Base-by-base conservation (phyloP, 495 filamentous ascomycete species). In the Penicillium flavigenum region DNA sequence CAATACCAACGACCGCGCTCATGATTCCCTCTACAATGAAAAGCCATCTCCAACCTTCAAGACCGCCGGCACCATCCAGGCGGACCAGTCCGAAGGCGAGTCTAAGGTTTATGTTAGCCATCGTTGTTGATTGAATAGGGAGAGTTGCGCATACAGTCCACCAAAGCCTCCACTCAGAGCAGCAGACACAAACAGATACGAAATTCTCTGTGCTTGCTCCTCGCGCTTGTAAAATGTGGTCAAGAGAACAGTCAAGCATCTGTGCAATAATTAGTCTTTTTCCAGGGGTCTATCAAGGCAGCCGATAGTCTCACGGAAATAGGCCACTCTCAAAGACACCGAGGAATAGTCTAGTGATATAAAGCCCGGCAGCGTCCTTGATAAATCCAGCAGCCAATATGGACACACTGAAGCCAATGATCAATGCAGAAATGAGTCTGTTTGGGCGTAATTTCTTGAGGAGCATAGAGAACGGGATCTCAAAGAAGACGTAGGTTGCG, bases 21-120 rank as follows among this genome's bases (percentile, higher is more conserved):
- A 63, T 56, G 10, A 76, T 43, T 0, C 75, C 76, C 58, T 79
- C 73, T 8, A 79, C 58, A 27, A 79, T 57, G 48, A 76, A 79
- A 34, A 79, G 64, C 73, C 73, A 76, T 32, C 73, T 57, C 73
- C 73, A 77, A 9, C 71, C 74, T 31, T 62, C 52, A 9, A 74
- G 59, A 0, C 68, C 70, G 14, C 61, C 56, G n/a, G 62, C 42
- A 8, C 69, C 67, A 43, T 72, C 65, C 57, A 76, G 65, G 22
- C 67, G 67, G 11, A 65, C 54, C 43, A 76, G 64, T 19, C 63
- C 70, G 38, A 72, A 73, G 3, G 73, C 73, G 11, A 76, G 54
- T 9, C 59, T 61, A 20, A 8, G 29, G 5, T 44, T 16, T 12
- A 20, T n/a, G n/a, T 61, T 31, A 57, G 34, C 14, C 16, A 4